These are phyloP conservation scores for Tarenaya hassleriana DNA, from an alignment of 345 rosid genomes.

Conservation along the genomic window DNA sequence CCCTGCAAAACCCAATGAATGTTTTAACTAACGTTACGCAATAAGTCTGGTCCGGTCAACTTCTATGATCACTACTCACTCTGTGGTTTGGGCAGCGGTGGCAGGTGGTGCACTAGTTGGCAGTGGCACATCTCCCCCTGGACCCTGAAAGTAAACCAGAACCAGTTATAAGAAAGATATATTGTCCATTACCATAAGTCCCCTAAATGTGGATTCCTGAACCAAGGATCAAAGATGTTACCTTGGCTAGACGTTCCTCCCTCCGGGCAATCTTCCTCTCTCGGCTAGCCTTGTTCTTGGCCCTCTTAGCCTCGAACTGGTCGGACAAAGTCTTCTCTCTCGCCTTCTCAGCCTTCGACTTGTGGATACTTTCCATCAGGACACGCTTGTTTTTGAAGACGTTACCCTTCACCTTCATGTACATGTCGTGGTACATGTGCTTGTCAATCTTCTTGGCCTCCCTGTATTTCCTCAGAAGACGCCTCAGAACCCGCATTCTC, in stretches of 20 bases:
- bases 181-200: background rate
- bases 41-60: background rate
- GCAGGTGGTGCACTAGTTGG: constrained; percentile 34
- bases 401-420: constrained; percentile 97
- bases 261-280: constrained; percentile 85
- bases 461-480: constrained; percentile 76
- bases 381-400: constrained; percentile 96
- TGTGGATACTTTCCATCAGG: constrained; percentile 95
- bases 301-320: constrained; percentile 94
- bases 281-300: constrained; percentile 94
- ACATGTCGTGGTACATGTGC: constrained; percentile 99
- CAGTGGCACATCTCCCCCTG: constrained; percentile 44
- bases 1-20: constrained; percentile 31
- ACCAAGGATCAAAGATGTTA: constrained; percentile 18
- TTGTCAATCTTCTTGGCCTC: constrained; percentile 93
- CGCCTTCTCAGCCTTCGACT: constrained; percentile 91
- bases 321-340: constrained; percentile 92
- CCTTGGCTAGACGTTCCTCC: constrained; percentile 91
- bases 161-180: background rate
- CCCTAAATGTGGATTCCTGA: background rate
- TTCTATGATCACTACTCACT: constrained; percentile 23
- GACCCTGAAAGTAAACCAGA: constrained; percentile 38
- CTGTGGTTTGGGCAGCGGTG: constrained; percentile 33
- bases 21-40: background rate
- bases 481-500: constrained; percentile 91